Evolutionary conservation across 257 asterid genomes (phyloP), one percentile per base, ranked within the genome.

Genomic region (Galeopsis tetrahit): DNA sequence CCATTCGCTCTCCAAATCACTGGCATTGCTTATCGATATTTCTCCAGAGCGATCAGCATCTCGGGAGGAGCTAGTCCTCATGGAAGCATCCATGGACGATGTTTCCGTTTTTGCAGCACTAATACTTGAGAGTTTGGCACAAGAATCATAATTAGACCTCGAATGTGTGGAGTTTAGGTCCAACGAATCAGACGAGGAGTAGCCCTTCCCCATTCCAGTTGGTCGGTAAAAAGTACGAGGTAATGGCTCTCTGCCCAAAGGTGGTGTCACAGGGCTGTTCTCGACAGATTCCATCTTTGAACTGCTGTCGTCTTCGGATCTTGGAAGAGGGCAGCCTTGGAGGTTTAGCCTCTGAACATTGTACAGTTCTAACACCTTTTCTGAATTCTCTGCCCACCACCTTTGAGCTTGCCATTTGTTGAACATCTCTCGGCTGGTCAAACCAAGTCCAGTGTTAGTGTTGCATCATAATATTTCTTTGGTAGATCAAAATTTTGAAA

Each of bases 311-410:
- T 89, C 98, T 78, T 91, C 95, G 14, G 96, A 86, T 75, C 94
- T 85, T 55, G 97, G 94, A 9, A 91, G 85, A 58, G 98, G 96
- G 73, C 86, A 85, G 4, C 96, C 95, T 77, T 89, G 91, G 78
- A 86, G 96, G 74, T 85, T 89, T 71, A 91, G 49, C 82, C 90
- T 88, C 80, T 87, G 94, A 34, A 94, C 98, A 58, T 94, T 89
- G 87, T 94, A 91, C 10, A 94, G 89, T 79, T 94, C 98, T 83
- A 91, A 84, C 38, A 94, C 91, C 75, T 86, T 94, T 70, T 94
- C 96, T 28, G 82, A 91, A 69, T 94, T 94, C 79, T 91, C 98
- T 1, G 96, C 83, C 98, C 98, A 94, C 98, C 98, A 94, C 72
- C 82, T 84, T 77, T 94, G 98, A 38, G 98, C 98, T 91, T 94